These are phyloP conservation scores for Phalaenopsis equestris DNA, from an alignment of 106 monocot species.

Conservation along the genomic window DNA sequence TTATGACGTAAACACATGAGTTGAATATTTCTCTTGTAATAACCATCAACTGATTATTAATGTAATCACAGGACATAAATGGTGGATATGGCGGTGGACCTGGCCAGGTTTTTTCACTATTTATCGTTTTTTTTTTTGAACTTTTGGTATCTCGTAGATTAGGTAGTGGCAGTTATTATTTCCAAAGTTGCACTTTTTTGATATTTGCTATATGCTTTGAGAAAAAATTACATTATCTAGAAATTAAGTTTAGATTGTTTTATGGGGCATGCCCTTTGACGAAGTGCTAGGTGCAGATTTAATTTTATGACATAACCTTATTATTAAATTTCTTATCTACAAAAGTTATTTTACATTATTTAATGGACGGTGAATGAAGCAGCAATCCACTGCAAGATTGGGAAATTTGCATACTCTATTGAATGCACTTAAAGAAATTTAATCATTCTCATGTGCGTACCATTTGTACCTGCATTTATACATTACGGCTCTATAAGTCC, in stretches of 20 bases:
- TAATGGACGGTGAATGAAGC: background rate
- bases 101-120: slow-evolving; percentile 42
- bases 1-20: background rate
- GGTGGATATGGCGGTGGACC: slow-evolving; percentile 97
- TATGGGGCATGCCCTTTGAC: background rate
- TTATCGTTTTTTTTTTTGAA: background rate
- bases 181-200: background rate
- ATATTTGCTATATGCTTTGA: background rate
- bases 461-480: background rate
- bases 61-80: slow-evolving; percentile 49
- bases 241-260: background rate
- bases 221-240: background rate
- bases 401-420: background rate
- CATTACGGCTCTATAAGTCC: background rate
- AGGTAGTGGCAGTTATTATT: background rate
- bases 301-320: background rate
- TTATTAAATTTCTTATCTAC: background rate
- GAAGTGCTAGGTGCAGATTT: background rate
- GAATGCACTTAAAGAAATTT: background rate
- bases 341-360: background rate
- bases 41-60: background rate
- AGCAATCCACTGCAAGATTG: background rate
- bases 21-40: background rate
- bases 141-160: background rate
- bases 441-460: background rate